phyloP scores from a whole-genome alignment of 106 monocot genomes.

The Dioscorea alata region DNA sequence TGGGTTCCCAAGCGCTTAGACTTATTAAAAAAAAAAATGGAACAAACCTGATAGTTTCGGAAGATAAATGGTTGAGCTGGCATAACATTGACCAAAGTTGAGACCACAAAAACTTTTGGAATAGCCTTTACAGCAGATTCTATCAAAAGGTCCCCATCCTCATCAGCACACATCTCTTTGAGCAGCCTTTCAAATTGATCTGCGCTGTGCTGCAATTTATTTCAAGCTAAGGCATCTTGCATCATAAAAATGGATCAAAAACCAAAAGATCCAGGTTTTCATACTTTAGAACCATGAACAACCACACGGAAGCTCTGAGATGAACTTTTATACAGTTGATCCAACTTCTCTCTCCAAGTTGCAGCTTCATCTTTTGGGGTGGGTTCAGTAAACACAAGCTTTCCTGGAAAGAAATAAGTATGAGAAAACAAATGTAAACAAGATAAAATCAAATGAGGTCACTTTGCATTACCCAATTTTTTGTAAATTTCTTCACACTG shows the following conservation, averaged over 20 bases:
- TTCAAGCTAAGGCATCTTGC: constrained; percentile 8
- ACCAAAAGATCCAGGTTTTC: not conserved
- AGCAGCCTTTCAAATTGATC: constrained; percentile 92
- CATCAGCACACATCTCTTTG: constrained; percentile 97
- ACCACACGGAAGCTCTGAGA: constrained; percentile 98
- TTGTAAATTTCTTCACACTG: constrained; percentile 98
- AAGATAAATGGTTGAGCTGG: constrained; percentile 99
- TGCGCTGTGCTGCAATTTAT: constrained; percentile 93
- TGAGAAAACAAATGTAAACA: constrained; percentile 8
- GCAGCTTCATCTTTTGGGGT: constrained; percentile 90
- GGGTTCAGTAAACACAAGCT: constrained; percentile 94
- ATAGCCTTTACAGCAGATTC: constrained; percentile 88
- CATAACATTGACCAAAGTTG: constrained; percentile 81
- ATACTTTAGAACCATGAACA: constrained; percentile 98
- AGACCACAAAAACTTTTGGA: constrained; percentile 97
- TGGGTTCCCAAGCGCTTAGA: not conserved
- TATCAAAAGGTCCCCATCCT: constrained; percentile 92
- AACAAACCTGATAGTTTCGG: constrained; percentile 90
- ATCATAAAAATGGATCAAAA: constrained; percentile 3
- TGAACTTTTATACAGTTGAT: constrained; percentile 97
- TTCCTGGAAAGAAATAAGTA: constrained; percentile 47
- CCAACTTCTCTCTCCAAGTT: constrained; percentile 92
- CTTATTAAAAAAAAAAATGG: not conserved
- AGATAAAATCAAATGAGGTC: constrained; percentile 1
- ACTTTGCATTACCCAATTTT: constrained; percentile 53